Evolutionary conservation across 1,139 yeast genomes (phyloP).

Genomic region (Sugiyamaella neomexicana): DNA sequence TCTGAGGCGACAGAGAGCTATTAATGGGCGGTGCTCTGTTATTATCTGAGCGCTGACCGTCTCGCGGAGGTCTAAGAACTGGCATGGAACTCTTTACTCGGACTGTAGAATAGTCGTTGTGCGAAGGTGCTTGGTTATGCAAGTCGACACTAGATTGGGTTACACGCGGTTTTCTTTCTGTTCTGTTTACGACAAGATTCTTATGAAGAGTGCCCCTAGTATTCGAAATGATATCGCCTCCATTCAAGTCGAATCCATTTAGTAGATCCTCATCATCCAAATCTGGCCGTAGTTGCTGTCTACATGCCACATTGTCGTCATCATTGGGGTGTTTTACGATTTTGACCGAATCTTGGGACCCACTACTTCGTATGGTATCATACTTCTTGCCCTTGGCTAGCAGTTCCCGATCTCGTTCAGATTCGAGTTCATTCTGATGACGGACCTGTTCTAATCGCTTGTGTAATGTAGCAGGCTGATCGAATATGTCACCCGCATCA

Average conservation of each 20-base stretch:
- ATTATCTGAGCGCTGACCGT: not conserved
- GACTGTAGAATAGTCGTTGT: not conserved
- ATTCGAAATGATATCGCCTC: slow-evolving; percentile 12
- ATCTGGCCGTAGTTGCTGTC: not conserved
- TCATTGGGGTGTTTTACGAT: not conserved
- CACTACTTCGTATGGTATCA: slow-evolving; percentile 28
- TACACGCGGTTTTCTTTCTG: slow-evolving; percentile 3
- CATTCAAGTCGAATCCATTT: slow-evolving; percentile 32
- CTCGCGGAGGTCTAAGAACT: slow-evolving; percentile 10
- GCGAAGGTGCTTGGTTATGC: not conserved
- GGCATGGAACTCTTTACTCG: slow-evolving; percentile 25
- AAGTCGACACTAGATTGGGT: slow-evolving; percentile 7
- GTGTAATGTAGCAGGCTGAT: slow-evolving; percentile 14
- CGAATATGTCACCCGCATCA: slow-evolving; percentile 17
- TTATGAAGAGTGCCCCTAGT: slow-evolving; percentile 25
- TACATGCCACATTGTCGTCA: slow-evolving; percentile 4
- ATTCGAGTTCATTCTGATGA: slow-evolving; percentile 23
- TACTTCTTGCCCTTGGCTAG: slow-evolving; percentile 24
- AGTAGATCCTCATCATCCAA: slow-evolving; percentile 30
- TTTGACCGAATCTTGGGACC: slow-evolving; percentile 19
- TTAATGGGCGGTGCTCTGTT: not conserved
- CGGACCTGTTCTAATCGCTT: slow-evolving; percentile 14
- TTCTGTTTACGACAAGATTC: slow-evolving; percentile 29
- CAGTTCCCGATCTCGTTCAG: slow-evolving; percentile 25
- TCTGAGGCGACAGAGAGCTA: slow-evolving; percentile 10